Conservation (phyloP, 2,329 filamentous ascomycete genomes). For the Colletotrichum echinochloae region DNA sequence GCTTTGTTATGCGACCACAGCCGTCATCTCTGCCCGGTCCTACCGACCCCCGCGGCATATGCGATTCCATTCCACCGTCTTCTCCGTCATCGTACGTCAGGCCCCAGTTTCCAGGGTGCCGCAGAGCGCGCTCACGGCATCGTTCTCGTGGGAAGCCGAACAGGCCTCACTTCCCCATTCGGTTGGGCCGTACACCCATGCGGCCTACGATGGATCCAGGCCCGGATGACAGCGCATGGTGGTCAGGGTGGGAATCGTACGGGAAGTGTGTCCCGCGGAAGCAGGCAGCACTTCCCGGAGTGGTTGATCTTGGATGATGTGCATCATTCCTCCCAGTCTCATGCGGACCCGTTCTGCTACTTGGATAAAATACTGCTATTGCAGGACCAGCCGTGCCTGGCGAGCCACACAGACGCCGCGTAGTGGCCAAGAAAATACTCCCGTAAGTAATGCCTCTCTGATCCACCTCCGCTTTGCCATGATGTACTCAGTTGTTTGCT, state of each 20-base stretch:
- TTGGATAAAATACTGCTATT: constrained; percentile 44
- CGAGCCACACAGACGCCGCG: constrained; percentile 12
- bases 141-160: constrained; percentile 26
- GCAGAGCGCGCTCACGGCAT: constrained; percentile 10
- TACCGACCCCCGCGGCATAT: constrained; percentile 31
- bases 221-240: constrained; percentile 50
- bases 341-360: constrained; percentile 49
- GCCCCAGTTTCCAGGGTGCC: constrained; percentile 36
- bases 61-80: constrained; percentile 24
- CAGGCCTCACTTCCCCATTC: constrained; percentile 31
- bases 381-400: constrained; percentile 35
- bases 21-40: constrained; percentile 18
- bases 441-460: constrained; percentile 34
- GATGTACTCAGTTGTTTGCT: constrained; percentile 23
- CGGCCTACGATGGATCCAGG: constrained; percentile 48
- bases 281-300: constrained; percentile 52
- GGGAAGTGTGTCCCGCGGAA: constrained; percentile 56
- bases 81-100: constrained; percentile 41
- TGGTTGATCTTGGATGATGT: constrained; percentile 54
- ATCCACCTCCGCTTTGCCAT: constrained; percentile 31
- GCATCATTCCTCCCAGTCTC: constrained; percentile 46
- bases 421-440: constrained; percentile 30
- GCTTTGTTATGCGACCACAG: constrained; percentile 6
- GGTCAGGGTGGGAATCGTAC: constrained; percentile 49
- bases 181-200: constrained; percentile 29